These are phyloP conservation scores for Basidiobolus meristosporus DNA, from an alignment of 371 early-diverging fungal species.

Conservation along the genomic window DNA sequence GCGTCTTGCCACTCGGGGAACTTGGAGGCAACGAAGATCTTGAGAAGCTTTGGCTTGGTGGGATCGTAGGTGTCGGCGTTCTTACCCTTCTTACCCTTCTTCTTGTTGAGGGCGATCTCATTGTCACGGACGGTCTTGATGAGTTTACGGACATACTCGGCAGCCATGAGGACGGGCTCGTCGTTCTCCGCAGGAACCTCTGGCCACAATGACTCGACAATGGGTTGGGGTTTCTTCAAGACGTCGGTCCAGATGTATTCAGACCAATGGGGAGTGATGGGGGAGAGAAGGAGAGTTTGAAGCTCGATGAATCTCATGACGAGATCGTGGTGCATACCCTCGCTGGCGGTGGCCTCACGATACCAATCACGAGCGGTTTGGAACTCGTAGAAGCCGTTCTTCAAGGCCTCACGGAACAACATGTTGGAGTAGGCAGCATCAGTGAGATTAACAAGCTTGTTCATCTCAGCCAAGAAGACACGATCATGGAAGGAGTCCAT, in stretches of 20 bases:
- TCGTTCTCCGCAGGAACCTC: conserved; percentile 27
- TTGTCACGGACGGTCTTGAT: conserved; percentile 61
- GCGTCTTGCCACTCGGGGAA: conserved; percentile 92
- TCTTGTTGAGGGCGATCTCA: conserved; percentile 59
- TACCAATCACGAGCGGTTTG: conserved; percentile 83
- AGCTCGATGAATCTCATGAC: conserved; percentile 59
- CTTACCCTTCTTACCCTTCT: conserved; percentile 36
- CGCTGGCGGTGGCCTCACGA: conserved; percentile 55
- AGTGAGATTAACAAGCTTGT: conserved; percentile 39
- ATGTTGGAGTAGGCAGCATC: conserved; percentile 65
- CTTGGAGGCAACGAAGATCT: conserved; percentile 50
- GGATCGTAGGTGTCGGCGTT: conserved; percentile 30
- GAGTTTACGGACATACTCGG: conserved; percentile 62
- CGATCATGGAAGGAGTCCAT: conserved; percentile 54
- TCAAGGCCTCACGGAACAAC: conserved; percentile 89
- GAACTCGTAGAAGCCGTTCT: conserved; percentile 87
- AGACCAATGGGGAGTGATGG: conserved; percentile 85
- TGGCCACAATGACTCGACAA: conserved; percentile 62
- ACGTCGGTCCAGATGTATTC: conserved; percentile 75
- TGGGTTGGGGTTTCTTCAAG: conserved; percentile 31
- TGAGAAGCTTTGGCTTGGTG: conserved; percentile 44
- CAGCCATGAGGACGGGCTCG: conserved; percentile 44
- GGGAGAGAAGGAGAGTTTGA: conserved; percentile 67
- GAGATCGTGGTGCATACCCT: conserved; percentile 72
- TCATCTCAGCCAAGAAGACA: conserved; percentile 78